Evolutionary conservation across 2,329 filamentous ascomycete species (phyloP).

Genomic region (Diplodia seriata): DNA sequence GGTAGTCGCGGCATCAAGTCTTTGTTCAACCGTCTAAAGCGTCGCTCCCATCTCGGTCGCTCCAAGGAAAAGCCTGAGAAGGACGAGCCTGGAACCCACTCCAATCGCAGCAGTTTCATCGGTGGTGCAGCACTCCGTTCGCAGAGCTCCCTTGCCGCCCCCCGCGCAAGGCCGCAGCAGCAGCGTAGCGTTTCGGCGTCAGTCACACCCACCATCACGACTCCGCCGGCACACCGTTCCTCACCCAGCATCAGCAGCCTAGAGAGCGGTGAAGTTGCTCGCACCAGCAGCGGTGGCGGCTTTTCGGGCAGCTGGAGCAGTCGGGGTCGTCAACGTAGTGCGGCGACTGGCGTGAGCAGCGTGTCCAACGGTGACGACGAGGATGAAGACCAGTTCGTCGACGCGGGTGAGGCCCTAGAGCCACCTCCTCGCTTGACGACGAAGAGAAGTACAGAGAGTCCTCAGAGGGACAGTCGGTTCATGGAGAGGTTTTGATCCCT

Average conservation of each 20-base stretch:
- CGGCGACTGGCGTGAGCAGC: constrained; percentile 35
- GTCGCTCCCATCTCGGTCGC: constrained; percentile 41
- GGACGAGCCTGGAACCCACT: constrained; percentile 22
- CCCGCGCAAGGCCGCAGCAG: neutral
- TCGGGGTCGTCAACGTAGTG: constrained; percentile 14
- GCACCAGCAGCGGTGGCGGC: neutral
- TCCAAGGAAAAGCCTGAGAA: neutral
- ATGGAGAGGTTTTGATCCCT: constrained; percentile 21
- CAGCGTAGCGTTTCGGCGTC: neutral
- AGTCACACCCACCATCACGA: neutral
- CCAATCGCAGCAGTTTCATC: constrained; percentile 28
- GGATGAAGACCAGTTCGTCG: constrained; percentile 58
- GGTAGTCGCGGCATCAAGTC: constrained; percentile 45
- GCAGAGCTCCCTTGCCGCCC: neutral
- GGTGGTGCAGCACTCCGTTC: constrained; percentile 21
- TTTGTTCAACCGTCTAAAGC: constrained; percentile 49
- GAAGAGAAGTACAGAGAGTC: constrained; percentile 14
- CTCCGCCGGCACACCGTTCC: neutral
- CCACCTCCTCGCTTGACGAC: constrained; percentile 5
- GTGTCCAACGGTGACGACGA: constrained; percentile 33
- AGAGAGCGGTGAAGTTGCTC: constrained; percentile 9
- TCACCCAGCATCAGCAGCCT: constrained; percentile 30
- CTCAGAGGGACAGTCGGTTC: constrained; percentile 25
- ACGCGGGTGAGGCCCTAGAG: constrained; percentile 45
- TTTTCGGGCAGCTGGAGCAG: constrained; percentile 15